A percentile compares a stretch with the other conserved stretches of the same genome.
phyloP scores from a whole-genome alignment of 2,329 filamentous ascomycete genomes.

The Furcasterigmium sp. region DNA sequence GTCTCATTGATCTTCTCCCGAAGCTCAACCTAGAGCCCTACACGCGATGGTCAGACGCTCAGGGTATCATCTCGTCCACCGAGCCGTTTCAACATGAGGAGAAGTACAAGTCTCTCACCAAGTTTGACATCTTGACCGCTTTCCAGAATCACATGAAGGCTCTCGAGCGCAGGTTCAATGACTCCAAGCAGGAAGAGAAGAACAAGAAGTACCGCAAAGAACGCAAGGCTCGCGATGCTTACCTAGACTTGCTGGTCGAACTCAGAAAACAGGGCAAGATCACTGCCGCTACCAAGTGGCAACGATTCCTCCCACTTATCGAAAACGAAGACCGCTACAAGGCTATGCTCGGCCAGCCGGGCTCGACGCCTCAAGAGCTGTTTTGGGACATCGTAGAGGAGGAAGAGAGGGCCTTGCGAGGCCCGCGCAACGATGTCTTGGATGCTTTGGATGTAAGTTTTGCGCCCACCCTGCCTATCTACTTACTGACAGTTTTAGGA shows the following conservation, averaged over 20 bases:
- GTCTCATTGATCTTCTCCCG: slow-evolving; percentile 72
- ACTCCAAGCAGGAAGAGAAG: slow-evolving; percentile 83
- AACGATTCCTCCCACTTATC: slow-evolving; percentile 68
- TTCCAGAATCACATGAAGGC: slow-evolving; percentile 95
- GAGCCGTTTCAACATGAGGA: slow-evolving; percentile 73
- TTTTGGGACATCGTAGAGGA: slow-evolving; percentile 97
- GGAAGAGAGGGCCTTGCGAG: slow-evolving; percentile 81
- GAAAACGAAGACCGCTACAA: slow-evolving; percentile 78
- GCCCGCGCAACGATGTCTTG: slow-evolving; percentile 74
- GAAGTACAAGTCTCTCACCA: slow-evolving; percentile 80
- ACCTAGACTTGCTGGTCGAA: slow-evolving; percentile 68
- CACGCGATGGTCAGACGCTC: slow-evolving; percentile 89
- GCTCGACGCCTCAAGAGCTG: slow-evolving; percentile 81
- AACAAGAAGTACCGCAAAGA: slow-evolving; percentile 74
- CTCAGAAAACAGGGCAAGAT: slow-evolving; percentile 73
- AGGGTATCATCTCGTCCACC: slow-evolving; percentile 73
- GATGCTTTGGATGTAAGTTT: slow-evolving; percentile 78
- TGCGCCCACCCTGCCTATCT: neutral
- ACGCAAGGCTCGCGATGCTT: slow-evolving; percentile 80
- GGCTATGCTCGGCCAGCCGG: slow-evolving; percentile 75
- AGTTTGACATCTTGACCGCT: slow-evolving; percentile 83
- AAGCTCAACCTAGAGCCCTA: slow-evolving; percentile 84
- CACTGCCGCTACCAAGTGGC: slow-evolving; percentile 89
- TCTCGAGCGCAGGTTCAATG: slow-evolving; percentile 86
- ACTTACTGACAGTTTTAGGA: slow-evolving; percentile 49